Evolutionary conservation across 768 basidiomycete genomes (phyloP), one percentile per base, ranked within the genome.

Genomic region (Sporobolomyces phaffii): DNA sequence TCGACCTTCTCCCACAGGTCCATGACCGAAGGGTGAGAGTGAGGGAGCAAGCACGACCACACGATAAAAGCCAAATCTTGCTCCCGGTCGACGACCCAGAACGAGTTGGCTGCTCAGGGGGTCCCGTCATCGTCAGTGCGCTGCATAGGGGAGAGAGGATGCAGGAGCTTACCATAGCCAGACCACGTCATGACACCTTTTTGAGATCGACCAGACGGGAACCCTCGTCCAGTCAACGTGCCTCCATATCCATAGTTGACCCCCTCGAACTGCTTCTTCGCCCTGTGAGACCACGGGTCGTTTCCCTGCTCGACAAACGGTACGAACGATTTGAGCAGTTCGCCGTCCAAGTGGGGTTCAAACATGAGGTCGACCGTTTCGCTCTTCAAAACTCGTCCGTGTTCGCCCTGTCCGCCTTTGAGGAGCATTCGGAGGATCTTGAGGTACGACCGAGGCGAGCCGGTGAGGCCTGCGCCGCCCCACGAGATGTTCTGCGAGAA

Each of bases 401-500:
- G 11, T 26, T 28, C 18, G 49, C 7, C 28, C 13, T 11, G 44
- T 1, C 65, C 65, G 26, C 53, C 59, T 24, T 44, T 63, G 1
- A 77, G 68, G n/a, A 78, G 36, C 38, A 65, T 71, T 18, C 74
- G 70, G 2, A 77, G 48, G 56, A 77, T 57, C 1, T 44, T 60
- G 41, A 77, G 69, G 58, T 73, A 77, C 36, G 75, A 75, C 5
- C 51, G 43, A 0, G 73, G 47, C 0, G 74, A 73, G 22, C 76
- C 76, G 33, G 61, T 73, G 17, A 77, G 64, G 6, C 77, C 77
- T 1, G 64, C 31, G 49, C 67, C 45, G 65, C 73, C 50, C 47
- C 62, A 43, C 57, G 62, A 11, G 57, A 65, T n/a, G 70, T 63
- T 10, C 66, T 62, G 43, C 49, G 22, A 24, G 48, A 56, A 38